Evolutionary conservation across 2,329 filamentous ascomycete genomes (phyloP), one percentile per base, ranked within the genome.

Genomic region (Mycosphaerelloides madeirae): DNA sequence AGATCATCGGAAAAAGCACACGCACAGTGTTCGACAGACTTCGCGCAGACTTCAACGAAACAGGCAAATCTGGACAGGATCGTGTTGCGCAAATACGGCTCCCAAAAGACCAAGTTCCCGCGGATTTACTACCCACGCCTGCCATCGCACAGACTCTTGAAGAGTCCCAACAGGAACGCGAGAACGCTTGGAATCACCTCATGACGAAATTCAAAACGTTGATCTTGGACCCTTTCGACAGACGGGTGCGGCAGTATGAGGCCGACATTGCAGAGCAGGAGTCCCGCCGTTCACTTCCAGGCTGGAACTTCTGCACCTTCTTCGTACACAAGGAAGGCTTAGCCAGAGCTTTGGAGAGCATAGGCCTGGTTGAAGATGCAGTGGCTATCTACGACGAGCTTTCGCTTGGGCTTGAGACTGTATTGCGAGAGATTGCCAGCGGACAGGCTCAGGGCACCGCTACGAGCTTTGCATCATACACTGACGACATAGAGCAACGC

Each of bases 241-340:
- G 83, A 56, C 81, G 93, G 7, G 93, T 98, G 1, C 82, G 80
- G 15, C 91, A 97, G 59, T 98, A 98, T 64, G 93, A 98, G 66
- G 90, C 96, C 48, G 93, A 98, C 56, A 95, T 98, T 55, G 85
- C 87, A 51, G 93, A 96, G 65, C 93, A 90, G 61, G 91, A 97
- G 57, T 79, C 84, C 0, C 90, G 97, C 64, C 79, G 91, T 36
- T 83, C 75, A 28, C 70, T 98, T 14, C 93, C 93, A 0, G 93
- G 93, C 0, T 98, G 93, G 93, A 98, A 98, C 62, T 98, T 98
- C 63, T 97, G 93, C 67, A 98, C 93, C 0, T 98, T 98, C 64
- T 98, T 98, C 64, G 90, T 98, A 13, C 75, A 98, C 7, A 98
- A 98, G 61, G 93, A 98, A 65, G 93, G 93, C 0, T 71, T 98